A percentile compares a stretch with the other conserved stretches of the same genome.
Evolutionary conservation across 2,329 filamentous ascomycete species (phyloP).

Genomic region (Aureobasidium melanogenum): DNA sequence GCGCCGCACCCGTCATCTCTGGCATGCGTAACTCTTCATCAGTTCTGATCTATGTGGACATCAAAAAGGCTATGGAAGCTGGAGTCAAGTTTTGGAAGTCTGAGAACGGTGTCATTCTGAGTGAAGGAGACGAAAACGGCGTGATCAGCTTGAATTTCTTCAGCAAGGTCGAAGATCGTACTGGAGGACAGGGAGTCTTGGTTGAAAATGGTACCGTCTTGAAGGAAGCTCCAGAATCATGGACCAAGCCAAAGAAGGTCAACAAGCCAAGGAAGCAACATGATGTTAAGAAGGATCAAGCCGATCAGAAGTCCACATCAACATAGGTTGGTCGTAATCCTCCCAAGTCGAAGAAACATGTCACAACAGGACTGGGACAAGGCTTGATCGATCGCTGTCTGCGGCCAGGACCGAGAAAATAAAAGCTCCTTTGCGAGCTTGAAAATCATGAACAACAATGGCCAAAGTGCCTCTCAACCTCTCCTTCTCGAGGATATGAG

Average conservation of each 20-base stretch:
- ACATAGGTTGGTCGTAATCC: slow-evolving; percentile 41
- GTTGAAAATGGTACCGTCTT: slow-evolving; percentile 61
- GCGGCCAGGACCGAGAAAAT: background rate
- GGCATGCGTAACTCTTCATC: slow-evolving; percentile 44
- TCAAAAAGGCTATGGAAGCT: slow-evolving; percentile 67
- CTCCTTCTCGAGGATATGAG: too few relatives aligned
- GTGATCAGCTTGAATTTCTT: slow-evolving; percentile 61
- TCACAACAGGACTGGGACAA: slow-evolving; percentile 52
- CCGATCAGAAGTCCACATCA: background rate
- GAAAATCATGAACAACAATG: too few relatives aligned
- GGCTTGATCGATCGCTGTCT: slow-evolving; percentile 10
- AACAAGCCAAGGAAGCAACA: slow-evolving; percentile 18
- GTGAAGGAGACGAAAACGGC: slow-evolving; percentile 45
- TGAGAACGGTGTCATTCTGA: slow-evolving; percentile 41
- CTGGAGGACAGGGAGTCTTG: slow-evolving; percentile 52
- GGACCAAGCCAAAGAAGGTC: slow-evolving; percentile 33
- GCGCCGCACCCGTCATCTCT: slow-evolving; percentile 51
- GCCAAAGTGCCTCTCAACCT: too few relatives aligned
- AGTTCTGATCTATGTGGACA: slow-evolving; percentile 69
- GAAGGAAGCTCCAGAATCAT: slow-evolving; percentile 55
- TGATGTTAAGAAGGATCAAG: background rate
- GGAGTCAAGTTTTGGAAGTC: slow-evolving; percentile 53
- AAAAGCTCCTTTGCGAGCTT: too few relatives aligned
- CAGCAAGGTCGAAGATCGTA: slow-evolving; percentile 57
- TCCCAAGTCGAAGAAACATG: slow-evolving; percentile 64